Evolutionary conservation across 1,284 basidiomycete genomes (phyloP), one percentile per base, ranked within the genome.

Genomic region (Lentinula novae-zelandiae): DNA sequence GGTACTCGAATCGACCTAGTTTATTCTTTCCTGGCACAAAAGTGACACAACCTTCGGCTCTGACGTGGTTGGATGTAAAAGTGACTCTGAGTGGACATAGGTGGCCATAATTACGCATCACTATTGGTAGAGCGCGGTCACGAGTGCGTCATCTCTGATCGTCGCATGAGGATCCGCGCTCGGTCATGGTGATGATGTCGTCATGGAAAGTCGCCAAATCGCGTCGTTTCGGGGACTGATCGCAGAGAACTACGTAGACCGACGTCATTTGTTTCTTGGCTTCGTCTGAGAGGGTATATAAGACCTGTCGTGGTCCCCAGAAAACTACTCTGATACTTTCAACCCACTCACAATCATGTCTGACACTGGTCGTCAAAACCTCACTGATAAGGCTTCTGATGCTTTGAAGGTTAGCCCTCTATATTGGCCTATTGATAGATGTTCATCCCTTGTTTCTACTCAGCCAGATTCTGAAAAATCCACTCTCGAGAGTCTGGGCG

Each of bases 361-460:
- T 61, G 78, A 81, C 68, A 69, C 72, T 60, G 72, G 67, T 59
- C 81, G 82, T 63, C 79, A 83, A 76, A 78, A 75, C 61, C 71
- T 82, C 71, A 81, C 81, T 68, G 80, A 83, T 75, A 83, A 82
- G 71, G 77, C 75, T 57, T 66, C 67, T 42, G 68, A 79, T 67
- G 73, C 78, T 49, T 15, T 81, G 60, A 81, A 82, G 77, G 79
- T 79, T 52, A 31, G 52, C 59, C 13, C 10, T 8, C 5, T 13
- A 17, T 17, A 17, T 17, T 20, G 20, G 22, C 15, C 22, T 0
- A 20, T 39, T 9, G 17, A 17, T 17, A 17, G 15, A 34, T 51
- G 5, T 27, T 36, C 7, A 13, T 49, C 36, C 31, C 12, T 20
- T 46, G 17, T 22, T 3, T 8, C 17, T 3, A 12, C 39, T 12